These are phyloP conservation scores for Erysimum cheiranthoides DNA, from an alignment of 345 rosid species.

Conservation along the genomic window DNA sequence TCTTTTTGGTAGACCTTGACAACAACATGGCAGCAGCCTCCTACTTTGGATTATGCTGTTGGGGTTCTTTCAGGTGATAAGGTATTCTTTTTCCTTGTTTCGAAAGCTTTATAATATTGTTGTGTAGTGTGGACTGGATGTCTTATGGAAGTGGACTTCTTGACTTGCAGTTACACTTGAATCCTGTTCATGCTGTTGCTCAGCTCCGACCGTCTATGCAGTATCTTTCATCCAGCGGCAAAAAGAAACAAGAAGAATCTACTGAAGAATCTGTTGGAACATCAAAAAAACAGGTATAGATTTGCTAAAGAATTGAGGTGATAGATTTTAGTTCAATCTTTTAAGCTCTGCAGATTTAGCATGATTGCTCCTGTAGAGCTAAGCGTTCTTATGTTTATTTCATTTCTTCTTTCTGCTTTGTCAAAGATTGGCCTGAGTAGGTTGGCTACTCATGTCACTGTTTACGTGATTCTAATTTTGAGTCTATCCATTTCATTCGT, in stretches of 20 bases:
- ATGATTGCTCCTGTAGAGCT: neutral
- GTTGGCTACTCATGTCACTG: conserved; percentile 6
- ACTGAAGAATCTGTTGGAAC: conserved; percentile 53
- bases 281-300: conserved; percentile 69
- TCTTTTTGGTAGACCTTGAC: conserved; percentile 59
- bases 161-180: conserved; percentile 79
- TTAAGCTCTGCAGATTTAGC: neutral
- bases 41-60: conserved; percentile 62
- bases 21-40: conserved; percentile 60
- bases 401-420: neutral
- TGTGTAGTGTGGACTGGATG: conserved; percentile 21
- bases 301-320: conserved; percentile 23
- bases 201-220: conserved; percentile 82
- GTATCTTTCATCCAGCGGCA: conserved; percentile 51
- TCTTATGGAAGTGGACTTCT: conserved; percentile 20
- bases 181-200: conserved; percentile 83
- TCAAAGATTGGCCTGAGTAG: conserved; percentile 14
- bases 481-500: conserved; percentile 13
- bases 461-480: conserved; percentile 16
- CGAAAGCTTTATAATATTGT: conserved; percentile 19
- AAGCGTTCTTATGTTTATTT: neutral
- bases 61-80: conserved; percentile 78
- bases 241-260: conserved; percentile 48
- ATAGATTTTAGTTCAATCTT: neutral
- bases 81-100: conserved; percentile 51